Evolutionary conservation across 2,329 filamentous ascomycete species (phyloP).

Genomic region (Stachybotrys chartarum): DNA sequence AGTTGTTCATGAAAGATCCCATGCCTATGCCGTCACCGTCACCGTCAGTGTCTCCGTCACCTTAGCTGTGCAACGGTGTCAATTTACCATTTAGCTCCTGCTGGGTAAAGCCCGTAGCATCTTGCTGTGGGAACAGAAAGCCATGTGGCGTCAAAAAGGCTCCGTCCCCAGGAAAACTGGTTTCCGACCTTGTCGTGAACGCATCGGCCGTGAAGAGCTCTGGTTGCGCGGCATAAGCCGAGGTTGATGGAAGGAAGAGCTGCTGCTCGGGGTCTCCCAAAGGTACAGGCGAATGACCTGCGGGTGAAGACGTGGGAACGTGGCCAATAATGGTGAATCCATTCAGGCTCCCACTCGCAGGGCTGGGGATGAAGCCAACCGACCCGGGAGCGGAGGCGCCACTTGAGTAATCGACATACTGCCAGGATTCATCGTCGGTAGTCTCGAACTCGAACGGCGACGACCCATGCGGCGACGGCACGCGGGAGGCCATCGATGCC

Average conservation of each 20-base stretch:
- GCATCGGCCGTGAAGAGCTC: constrained; percentile 14
- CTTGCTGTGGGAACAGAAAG: constrained; percentile 28
- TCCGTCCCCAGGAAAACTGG: constrained; percentile 21
- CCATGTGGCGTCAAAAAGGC: constrained; percentile 30
- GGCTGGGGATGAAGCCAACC: constrained; percentile 40
- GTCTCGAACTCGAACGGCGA: constrained; percentile 33
- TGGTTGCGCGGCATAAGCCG: constrained; percentile 18
- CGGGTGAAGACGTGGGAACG: constrained; percentile 19
- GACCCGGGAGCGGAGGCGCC: constrained; percentile 28
- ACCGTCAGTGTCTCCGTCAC: neutral
- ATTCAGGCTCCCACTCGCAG: constrained; percentile 41
- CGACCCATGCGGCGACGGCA: constrained; percentile 26
- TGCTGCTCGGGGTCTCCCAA: constrained; percentile 30
- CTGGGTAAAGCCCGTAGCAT: constrained; percentile 12
- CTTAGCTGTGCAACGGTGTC: neutral
- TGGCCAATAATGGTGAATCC: constrained; percentile 42
- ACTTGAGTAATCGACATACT: constrained; percentile 30
- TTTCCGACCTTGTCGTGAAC: constrained; percentile 22
- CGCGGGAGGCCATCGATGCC: constrained; percentile 32
- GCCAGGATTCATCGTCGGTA: constrained; percentile 35
- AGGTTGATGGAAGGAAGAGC: constrained; percentile 24
- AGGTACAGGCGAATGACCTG: constrained; percentile 33
- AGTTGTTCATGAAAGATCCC: constrained; percentile 20
- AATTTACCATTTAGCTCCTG: constrained; percentile 23
- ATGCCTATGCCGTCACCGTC: constrained; percentile 14